phyloP scores from a whole-genome alignment of 1,284 basidiomycete species.

The Cerioporus squamosus region DNA sequence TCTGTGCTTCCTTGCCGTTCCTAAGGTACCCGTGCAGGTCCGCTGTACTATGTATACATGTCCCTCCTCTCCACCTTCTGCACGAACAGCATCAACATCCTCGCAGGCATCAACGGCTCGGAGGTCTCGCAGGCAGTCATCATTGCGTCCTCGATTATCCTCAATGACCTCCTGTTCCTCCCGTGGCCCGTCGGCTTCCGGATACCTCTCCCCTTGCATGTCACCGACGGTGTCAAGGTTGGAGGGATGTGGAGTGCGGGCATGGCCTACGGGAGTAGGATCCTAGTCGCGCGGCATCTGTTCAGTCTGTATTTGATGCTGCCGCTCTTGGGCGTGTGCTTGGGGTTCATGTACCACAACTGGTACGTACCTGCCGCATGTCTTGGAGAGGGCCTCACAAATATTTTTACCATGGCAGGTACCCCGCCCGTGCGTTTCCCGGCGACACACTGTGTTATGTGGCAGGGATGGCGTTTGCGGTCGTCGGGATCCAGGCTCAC shows the following conservation, averaged over 20 bases:
- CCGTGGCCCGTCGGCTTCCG: constrained; percentile 79
- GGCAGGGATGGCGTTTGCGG: constrained; percentile 96
- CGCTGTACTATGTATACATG: constrained; percentile 97
- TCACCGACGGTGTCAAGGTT: constrained; percentile 71
- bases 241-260: constrained; percentile 82
- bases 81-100: constrained; percentile 98
- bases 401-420: constrained; percentile 58
- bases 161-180: constrained; percentile 93
- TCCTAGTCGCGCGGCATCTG: constrained; percentile 90
- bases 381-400: not conserved
- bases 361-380: constrained; percentile 60
- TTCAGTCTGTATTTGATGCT: constrained; percentile 97
- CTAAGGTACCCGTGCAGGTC: constrained; percentile 55
- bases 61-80: constrained; percentile 94
- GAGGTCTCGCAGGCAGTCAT: constrained; percentile 94
- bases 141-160: constrained; percentile 87
- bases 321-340: constrained; percentile 89
- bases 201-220: constrained; percentile 70
- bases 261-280: constrained; percentile 83
- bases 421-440: constrained; percentile 92
- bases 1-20: not conserved
- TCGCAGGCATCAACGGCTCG: constrained; percentile 97
- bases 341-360: constrained; percentile 92
- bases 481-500: constrained; percentile 95
- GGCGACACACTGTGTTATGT: constrained; percentile 99